A percentile compares a stretch with the other conserved stretches of the same genome.
Evolutionary conservation across 1,284 basidiomycete species (phyloP).

Genomic region (Athelia psychrophila): DNA sequence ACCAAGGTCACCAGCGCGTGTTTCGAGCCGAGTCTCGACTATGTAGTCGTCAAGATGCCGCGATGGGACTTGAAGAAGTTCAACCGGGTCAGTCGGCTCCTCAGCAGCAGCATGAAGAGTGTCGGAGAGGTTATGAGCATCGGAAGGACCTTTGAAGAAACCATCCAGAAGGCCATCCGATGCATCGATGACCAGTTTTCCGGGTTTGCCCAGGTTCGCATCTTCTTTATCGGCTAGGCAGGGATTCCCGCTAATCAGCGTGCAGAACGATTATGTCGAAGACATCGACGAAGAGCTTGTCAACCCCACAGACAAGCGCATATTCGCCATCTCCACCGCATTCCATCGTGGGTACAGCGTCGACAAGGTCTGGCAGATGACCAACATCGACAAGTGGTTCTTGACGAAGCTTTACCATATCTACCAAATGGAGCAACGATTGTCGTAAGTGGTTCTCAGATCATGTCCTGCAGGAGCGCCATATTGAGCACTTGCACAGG

Average conservation of each 20-base stretch:
- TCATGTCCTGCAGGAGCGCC: constrained; percentile 1
- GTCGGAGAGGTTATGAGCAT: constrained; percentile 99
- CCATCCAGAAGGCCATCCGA: constrained; percentile 96
- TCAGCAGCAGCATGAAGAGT: constrained; percentile 97
- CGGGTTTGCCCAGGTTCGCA: constrained; percentile 87
- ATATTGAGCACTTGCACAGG: constrained; percentile 33
- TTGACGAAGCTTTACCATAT: constrained; percentile 85
- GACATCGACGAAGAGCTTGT: constrained; percentile 85
- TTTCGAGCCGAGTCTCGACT: constrained; percentile 98
- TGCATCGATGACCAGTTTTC: constrained; percentile 94
- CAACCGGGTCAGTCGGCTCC: constrained; percentile 81
- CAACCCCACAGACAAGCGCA: constrained; percentile 89
- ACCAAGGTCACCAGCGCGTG: constrained; percentile 96
- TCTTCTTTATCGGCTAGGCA: constrained; percentile 4
- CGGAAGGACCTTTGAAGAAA: constrained; percentile 97
- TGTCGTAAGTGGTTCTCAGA: constrained; percentile 54
- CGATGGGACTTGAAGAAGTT: constrained; percentile 99
- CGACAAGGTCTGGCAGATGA: constrained; percentile 96
- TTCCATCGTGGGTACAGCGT: constrained; percentile 90
- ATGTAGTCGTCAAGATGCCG: constrained; percentile 97
- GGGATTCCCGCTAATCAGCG: constrained; percentile 2
- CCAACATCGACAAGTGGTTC: constrained; percentile 99
- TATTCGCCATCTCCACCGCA: constrained; percentile 89
- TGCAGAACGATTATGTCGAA: constrained; percentile 79
- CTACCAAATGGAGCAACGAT: constrained; percentile 72